Evolutionary conservation across 164 flowering plant genomes (phyloP).

Genomic region (Vitis rupestris): DNA sequence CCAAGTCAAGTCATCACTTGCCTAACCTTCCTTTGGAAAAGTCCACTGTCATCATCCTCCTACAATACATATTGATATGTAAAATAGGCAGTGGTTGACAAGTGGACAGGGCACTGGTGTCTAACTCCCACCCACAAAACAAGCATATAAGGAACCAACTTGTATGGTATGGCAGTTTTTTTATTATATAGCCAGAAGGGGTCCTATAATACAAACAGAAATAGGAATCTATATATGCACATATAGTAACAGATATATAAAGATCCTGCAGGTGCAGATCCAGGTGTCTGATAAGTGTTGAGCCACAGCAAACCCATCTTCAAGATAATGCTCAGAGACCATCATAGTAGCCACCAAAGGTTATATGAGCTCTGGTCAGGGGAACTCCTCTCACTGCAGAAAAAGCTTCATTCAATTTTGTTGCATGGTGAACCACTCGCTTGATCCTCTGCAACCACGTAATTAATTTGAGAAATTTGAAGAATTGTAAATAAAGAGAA

Average conservation of each 20-base stretch:
- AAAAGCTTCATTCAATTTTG: slow-evolving; percentile 48
- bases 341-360: slow-evolving; percentile 59
- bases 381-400: slow-evolving; percentile 57
- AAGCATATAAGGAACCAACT: too few species aligned
- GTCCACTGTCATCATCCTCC: too few species aligned
- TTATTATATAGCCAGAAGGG: background rate
- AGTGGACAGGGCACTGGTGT: too few species aligned
- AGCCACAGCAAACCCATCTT: background rate
- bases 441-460: slow-evolving; percentile 50
- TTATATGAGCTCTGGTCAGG: slow-evolving; percentile 47
- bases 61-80: too few species aligned
- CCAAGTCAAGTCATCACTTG: too few species aligned
- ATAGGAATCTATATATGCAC: background rate
- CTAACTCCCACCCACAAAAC: too few species aligned
- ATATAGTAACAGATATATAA: background rate
- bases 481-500: background rate
- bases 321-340: slow-evolving; percentile 21
- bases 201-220: background rate
- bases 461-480: background rate
- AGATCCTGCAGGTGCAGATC: background rate
- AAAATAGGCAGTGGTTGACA: too few species aligned
- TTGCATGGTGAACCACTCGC: slow-evolving; percentile 51
- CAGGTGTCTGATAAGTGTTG: background rate
- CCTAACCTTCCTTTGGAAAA: too few species aligned
- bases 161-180: too few species aligned